Base-by-base conservation (phyloP, 805 yeast genomes). In the Zygosaccharomyces bailii region DNA sequence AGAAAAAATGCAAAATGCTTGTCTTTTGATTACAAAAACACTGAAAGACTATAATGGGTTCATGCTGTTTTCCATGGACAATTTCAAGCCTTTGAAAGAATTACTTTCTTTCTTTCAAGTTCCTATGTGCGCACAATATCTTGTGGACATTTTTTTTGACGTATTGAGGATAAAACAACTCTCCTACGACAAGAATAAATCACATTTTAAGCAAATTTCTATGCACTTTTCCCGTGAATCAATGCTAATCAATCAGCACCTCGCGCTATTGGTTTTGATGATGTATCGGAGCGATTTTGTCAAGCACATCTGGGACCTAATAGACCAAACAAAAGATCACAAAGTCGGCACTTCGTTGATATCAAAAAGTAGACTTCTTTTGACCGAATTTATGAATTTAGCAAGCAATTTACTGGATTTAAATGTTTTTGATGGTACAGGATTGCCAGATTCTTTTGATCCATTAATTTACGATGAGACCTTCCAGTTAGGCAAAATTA, bases 31-130 rank as follows among this genome's bases (percentile, higher is more conserved):
- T 2, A 67, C 84, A 0, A 60, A 75, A 3, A 66, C 86, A 18
- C 64, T 91, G 39, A 84, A 86, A 49, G 73, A 80, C 25, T 83
- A 91, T 79, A 72, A 84, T 9, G 99, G 99, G 0, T 56, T 89
- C 8, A 73, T 82, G 48, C 76, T 83, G 11, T 76, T 82, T 53
- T 74, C 84, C 1, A 71, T 75, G 44, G 70, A 81, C 51, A 66
- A 79, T 46, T 82, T 78, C 49, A 67, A 69, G 44, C 74, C 82
- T 7, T 58, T 90, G 17, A 69, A 67, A 33, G 78, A 79, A 42
- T 66, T 90, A 21, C 65, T 90, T 2, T 64, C 72, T 34, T 82
- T 89, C 59, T 67, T 93, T 34, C 80, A 79, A n/a, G 75, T 79
- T 8, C 70, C 78, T 1, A 61, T 71, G 30, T 64, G 82, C 18